phyloP scores from a whole-genome alignment of 2,329 filamentous ascomycete species.

The Seiridium cupressi region DNA sequence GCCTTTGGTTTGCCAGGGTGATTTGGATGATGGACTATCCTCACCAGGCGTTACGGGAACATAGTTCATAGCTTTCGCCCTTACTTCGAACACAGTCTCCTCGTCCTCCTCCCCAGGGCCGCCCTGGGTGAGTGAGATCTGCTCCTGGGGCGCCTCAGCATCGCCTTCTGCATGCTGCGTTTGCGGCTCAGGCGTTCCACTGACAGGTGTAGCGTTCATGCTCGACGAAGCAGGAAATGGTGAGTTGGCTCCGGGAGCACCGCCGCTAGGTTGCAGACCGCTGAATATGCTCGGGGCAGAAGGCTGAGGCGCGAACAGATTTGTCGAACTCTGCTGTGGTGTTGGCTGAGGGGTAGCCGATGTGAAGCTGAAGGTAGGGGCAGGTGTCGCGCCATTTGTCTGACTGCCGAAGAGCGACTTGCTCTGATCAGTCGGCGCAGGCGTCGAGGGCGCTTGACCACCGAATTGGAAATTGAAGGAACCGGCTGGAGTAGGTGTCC shows the following conservation, averaged over 20 bases:
- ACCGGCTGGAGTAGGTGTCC: conserved; percentile 19
- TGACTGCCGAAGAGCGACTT: conserved; percentile 22
- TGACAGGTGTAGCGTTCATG: conserved; percentile 58
- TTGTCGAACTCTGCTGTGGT: conserved; percentile 22
- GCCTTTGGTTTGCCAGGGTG: conserved; percentile 67
- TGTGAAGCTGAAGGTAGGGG: conserved; percentile 36
- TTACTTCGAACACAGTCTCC: conserved; percentile 65
- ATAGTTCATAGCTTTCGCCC: conserved; percentile 68
- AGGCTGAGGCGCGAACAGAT: conserved; percentile 25
- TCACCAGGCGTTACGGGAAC: conserved; percentile 44
- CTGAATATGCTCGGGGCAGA: conserved; percentile 19
- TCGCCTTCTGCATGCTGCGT: conserved; percentile 34
- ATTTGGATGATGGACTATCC: conserved; percentile 47
- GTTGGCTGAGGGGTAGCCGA: conserved; percentile 25
- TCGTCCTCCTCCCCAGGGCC: conserved; percentile 73
- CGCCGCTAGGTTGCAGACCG: conserved; percentile 28
- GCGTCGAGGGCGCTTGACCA: conserved; percentile 22
- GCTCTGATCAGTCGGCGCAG: conserved; percentile 18
- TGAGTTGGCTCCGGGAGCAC: conserved; percentile 36
- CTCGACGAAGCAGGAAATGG: conserved; percentile 57
- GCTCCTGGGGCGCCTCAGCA: conserved; percentile 59
- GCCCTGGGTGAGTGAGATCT: conserved; percentile 67
- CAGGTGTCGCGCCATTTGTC: conserved; percentile 22
- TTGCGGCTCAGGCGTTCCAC: conserved; percentile 55
- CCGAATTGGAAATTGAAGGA: conserved; percentile 24